Evolutionary conservation across 108 stramenopile species (phyloP).

Genomic region (Skeletonema menzelii): DNA sequence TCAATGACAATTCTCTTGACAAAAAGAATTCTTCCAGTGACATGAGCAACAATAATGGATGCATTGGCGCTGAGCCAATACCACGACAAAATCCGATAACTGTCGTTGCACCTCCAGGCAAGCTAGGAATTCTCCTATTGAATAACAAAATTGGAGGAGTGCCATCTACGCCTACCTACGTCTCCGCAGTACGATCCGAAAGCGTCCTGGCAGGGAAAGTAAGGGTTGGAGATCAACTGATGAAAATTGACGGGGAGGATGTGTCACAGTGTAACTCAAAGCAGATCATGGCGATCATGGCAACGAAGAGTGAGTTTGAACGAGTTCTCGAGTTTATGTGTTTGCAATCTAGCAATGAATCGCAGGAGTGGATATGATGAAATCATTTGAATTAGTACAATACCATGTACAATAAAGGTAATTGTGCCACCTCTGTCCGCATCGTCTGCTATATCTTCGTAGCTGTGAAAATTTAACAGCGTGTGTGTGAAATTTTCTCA

Average conservation of each 20-base stretch:
- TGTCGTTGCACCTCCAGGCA: slow-evolving; percentile 84
- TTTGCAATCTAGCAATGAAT: slow-evolving; percentile 1
- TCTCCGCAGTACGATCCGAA: slow-evolving; percentile 83
- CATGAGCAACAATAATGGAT: background rate
- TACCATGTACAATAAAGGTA: background rate
- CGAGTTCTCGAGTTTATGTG: slow-evolving; percentile 68
- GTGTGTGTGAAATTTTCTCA: background rate
- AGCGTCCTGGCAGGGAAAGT: slow-evolving; percentile 76
- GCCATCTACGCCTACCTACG: slow-evolving; percentile 54
- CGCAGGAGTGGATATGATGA: slow-evolving; percentile 41
- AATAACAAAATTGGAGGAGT: slow-evolving; percentile 62
- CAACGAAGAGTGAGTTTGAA: slow-evolving; percentile 83
- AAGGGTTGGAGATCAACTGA: slow-evolving; percentile 79
- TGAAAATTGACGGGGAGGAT: slow-evolving; percentile 90
- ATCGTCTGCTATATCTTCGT: too few relatives aligned
- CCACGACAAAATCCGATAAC: slow-evolving; percentile 36
- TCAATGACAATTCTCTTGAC: background rate
- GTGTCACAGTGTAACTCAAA: slow-evolving; percentile 84
- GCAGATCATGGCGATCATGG: slow-evolving; percentile 90
- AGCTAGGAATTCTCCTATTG: slow-evolving; percentile 87
- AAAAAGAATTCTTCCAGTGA: background rate
- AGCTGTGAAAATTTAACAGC: background rate
- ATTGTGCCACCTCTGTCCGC: background rate
- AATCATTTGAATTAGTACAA: background rate
- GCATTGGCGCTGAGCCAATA: slow-evolving; percentile 28